phyloP scores from a whole-genome alignment of 306 rosid genomes.

The Inga laurina region DNA sequence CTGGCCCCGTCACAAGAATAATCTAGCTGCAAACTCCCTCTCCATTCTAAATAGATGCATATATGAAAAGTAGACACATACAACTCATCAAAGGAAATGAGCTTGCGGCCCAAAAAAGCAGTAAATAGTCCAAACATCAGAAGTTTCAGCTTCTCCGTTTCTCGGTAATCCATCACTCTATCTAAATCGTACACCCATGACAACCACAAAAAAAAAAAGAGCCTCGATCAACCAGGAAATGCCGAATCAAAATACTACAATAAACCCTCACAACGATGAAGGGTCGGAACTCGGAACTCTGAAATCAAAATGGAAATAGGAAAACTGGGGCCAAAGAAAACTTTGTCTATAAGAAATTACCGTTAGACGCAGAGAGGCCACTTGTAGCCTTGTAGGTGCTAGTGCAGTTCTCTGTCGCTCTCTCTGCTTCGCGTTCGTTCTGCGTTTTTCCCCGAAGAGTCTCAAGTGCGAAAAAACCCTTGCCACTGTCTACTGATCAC shows the following conservation, averaged over 20 bases:
- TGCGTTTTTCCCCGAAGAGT: not conserved
- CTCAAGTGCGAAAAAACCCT: conserved; percentile 29
- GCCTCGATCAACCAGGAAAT: conserved; percentile 3
- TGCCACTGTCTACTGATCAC: not conserved
- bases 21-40: not conserved
- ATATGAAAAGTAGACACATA: not conserved
- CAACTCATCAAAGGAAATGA: not conserved
- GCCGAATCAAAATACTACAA: not conserved
- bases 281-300: not conserved
- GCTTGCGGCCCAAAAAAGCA: not conserved
- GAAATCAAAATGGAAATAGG: not conserved
- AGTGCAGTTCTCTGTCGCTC: not conserved
- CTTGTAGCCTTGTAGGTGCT: not conserved
- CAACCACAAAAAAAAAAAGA: conserved; percentile 6
- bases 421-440: conserved; percentile 8
- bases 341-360: conserved; percentile 28
- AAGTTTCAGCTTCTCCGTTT: not conserved
- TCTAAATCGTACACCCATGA: conserved; percentile 6
- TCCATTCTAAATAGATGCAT: not conserved
- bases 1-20: not conserved
- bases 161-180: not conserved
- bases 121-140: not conserved
- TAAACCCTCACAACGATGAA: not conserved
- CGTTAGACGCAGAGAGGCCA: conserved; percentile 1
- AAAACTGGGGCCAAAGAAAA: conserved; percentile 9